Evolutionary conservation across 352 stramenopile species (phyloP).

Genomic region (Phytophthora cryptogea): DNA sequence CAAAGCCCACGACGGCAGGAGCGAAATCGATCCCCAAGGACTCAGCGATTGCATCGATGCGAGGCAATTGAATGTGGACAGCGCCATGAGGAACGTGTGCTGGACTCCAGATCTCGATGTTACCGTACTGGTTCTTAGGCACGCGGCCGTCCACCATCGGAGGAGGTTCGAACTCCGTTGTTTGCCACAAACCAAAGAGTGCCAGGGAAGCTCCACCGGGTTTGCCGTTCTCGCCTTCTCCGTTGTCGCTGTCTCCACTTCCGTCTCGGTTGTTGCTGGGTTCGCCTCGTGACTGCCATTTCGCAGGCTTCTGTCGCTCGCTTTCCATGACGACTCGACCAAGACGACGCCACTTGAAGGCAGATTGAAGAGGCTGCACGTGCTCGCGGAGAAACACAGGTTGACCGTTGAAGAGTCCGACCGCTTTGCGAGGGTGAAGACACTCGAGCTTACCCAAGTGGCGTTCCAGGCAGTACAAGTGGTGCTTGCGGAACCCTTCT

Average conservation of each 20-base stretch:
- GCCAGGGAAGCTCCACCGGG: constrained; percentile 19
- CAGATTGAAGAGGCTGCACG: constrained; percentile 58
- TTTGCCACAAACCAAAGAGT: constrained; percentile 86
- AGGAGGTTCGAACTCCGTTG: constrained; percentile 50
- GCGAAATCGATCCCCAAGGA: constrained; percentile 83
- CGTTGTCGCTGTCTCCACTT: constrained; percentile 26
- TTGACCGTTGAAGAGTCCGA: constrained; percentile 81
- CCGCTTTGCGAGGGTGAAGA: constrained; percentile 67
- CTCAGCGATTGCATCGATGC: constrained; percentile 65
- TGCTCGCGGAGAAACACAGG: constrained; percentile 70
- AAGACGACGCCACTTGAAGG: constrained; percentile 72
- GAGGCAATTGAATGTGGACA: constrained; percentile 65
- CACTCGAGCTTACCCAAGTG: constrained; percentile 69
- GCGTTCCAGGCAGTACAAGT: constrained; percentile 78
- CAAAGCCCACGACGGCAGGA: constrained; percentile 81
- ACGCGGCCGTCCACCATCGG: constrained; percentile 62
- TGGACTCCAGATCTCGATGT: constrained; percentile 86
- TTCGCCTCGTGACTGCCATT: constrained; percentile 42
- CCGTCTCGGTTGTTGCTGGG: background rate
- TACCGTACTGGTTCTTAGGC: constrained; percentile 87
- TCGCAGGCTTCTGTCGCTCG: constrained; percentile 60
- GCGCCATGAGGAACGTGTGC: constrained; percentile 60
- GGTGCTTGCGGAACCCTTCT: constrained; percentile 79
- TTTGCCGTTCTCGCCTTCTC: constrained; percentile 3
- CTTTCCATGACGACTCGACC: constrained; percentile 61